phyloP scores from a whole-genome alignment of 2,329 filamentous ascomycete genomes.

The Epicoccum nigrum region DNA sequence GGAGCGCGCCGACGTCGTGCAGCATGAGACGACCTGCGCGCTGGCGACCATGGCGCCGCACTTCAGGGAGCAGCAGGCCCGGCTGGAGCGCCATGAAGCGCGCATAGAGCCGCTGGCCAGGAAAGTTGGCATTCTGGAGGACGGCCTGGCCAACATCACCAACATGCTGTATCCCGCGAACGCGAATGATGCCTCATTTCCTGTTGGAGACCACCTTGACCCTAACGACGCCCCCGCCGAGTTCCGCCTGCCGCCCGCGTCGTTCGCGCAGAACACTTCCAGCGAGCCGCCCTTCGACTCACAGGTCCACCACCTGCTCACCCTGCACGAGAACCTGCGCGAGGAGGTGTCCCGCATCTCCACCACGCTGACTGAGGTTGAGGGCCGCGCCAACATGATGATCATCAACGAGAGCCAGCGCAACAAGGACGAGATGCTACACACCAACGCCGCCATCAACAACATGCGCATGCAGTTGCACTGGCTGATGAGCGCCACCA shows the following conservation, averaged over 20 bases:
- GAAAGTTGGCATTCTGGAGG: conserved; percentile 54
- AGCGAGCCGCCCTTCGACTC: conserved; percentile 51
- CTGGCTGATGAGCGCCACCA: conserved; percentile 65
- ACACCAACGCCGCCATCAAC: conserved; percentile 65
- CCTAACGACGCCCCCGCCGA: conserved; percentile 40
- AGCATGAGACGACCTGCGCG: conserved; percentile 51
- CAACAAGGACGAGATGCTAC: conserved; percentile 66
- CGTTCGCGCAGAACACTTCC: conserved; percentile 40
- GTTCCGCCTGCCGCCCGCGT: conserved; percentile 43
- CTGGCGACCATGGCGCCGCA: conserved; percentile 56
- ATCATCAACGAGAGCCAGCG: conserved; percentile 68
- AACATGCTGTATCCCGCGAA: conserved; percentile 49
- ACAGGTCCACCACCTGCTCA: conserved; percentile 63
- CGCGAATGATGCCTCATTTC: conserved; percentile 38
- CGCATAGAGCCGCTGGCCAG: conserved; percentile 51
- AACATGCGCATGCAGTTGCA: conserved; percentile 66
- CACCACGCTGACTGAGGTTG: conserved; percentile 62
- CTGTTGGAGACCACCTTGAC: conserved; percentile 43
- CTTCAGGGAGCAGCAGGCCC: conserved; percentile 51
- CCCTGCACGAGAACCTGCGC: conserved; percentile 65
- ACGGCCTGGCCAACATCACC: conserved; percentile 52
- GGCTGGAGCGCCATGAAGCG: conserved; percentile 53
- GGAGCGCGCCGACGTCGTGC: conserved; percentile 48
- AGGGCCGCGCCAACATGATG: conserved; percentile 66
- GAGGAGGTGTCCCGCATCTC: conserved; percentile 64